These are phyloP conservation scores for Daldinia loculata DNA, from an alignment of 495 filamentous ascomycete genomes.

Conservation along the genomic window DNA sequence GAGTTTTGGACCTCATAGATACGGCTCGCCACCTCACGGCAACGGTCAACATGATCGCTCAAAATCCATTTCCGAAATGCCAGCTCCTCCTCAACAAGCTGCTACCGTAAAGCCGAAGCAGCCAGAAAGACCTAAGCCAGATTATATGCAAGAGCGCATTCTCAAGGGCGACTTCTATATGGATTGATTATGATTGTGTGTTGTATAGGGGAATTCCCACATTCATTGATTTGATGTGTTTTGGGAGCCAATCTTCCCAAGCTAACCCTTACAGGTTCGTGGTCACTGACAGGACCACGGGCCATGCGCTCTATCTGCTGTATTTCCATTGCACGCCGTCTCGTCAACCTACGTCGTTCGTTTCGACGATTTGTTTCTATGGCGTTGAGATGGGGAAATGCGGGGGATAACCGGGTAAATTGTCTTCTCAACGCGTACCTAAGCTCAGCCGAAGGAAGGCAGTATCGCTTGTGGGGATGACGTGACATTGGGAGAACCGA, in stretches of 20 bases:
- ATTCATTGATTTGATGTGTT: not conserved
- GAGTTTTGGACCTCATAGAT: slow-evolving; percentile 57
- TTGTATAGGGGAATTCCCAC: not conserved
- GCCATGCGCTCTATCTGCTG: slow-evolving; percentile 19
- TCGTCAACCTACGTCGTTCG: slow-evolving; percentile 37
- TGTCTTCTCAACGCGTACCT: slow-evolving; percentile 16
- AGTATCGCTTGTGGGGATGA: slow-evolving; percentile 36
- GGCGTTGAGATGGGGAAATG: slow-evolving; percentile 27
- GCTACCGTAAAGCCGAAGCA: slow-evolving; percentile 53
- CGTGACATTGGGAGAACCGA: slow-evolving; percentile 11
- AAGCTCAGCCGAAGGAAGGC: slow-evolving; percentile 12
- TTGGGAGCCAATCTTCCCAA: not conserved
- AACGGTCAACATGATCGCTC: slow-evolving; percentile 64
- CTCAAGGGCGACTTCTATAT: slow-evolving; percentile 97
- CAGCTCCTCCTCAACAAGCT: slow-evolving; percentile 63
- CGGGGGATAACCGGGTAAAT: slow-evolving; percentile 27
- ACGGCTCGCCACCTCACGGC: slow-evolving; percentile 42
- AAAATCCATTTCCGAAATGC: slow-evolving; percentile 75
- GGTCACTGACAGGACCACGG: not conserved
- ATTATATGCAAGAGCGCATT: slow-evolving; percentile 95
- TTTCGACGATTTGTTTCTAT: slow-evolving; percentile 31
- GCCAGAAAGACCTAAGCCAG: slow-evolving; percentile 73
- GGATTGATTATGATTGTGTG: slow-evolving; percentile 68
- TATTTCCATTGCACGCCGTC: slow-evolving; percentile 30
- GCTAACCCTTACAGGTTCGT: not conserved